Conservation (phyloP, 805 yeast species). For the Candida caryicola region DNA sequence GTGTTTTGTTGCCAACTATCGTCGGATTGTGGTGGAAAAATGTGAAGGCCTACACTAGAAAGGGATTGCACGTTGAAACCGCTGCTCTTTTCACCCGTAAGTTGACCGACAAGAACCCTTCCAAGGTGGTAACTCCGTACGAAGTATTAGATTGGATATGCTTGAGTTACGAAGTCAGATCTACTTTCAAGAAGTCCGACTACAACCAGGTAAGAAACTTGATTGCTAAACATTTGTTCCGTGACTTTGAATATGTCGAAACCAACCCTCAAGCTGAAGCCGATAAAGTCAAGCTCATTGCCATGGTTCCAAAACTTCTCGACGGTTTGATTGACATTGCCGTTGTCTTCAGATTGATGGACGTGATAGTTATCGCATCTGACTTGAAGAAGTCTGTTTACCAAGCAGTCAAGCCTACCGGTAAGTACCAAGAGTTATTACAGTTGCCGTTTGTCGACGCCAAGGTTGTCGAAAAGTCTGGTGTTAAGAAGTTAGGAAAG, state of each 20-base stretch:
- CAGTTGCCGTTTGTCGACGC: constrained; percentile 77
- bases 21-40: constrained; percentile 91
- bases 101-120: constrained; percentile 71
- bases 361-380: constrained; percentile 55
- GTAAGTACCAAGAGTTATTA: constrained; percentile 58
- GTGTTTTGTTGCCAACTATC: constrained; percentile 70
- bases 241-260: constrained; percentile 35
- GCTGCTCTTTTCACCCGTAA: constrained; percentile 73
- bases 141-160: constrained; percentile 60
- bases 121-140: constrained; percentile 57
- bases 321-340: constrained; percentile 79
- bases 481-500: constrained; percentile 66
- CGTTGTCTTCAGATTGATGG: constrained; percentile 70
- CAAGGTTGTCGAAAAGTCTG: constrained; percentile 40
- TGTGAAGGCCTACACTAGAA: constrained; percentile 74
- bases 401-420: constrained; percentile 66
- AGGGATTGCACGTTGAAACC: constrained; percentile 80
- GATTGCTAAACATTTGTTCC: constrained; percentile 56
- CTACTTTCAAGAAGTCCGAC: constrained; percentile 39
- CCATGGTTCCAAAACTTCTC: constrained; percentile 63
- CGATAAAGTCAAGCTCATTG: constrained; percentile 54
- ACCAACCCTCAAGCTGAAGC: constrained; percentile 22
- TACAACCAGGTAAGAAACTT: constrained; percentile 49
- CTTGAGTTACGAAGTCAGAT: constrained; percentile 61
- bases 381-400: constrained; percentile 68